Evolutionary conservation across 1,139 yeast species (phyloP).

Genomic region (Pichia sorboxylosa): DNA sequence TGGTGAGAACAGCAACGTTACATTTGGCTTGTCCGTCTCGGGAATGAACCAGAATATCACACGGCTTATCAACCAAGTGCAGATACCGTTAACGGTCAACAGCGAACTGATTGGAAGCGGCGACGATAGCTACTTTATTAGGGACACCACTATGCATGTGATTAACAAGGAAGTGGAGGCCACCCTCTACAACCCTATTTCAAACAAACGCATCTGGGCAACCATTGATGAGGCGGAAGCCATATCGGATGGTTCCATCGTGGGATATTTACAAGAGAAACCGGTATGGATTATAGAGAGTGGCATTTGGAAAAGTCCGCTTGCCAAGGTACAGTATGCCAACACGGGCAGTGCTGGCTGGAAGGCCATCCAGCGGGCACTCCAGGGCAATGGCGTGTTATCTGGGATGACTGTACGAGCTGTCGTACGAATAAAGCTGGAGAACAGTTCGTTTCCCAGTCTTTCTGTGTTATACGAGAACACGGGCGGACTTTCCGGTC

Average conservation of each 20-base stretch:
- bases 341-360: constrained; percentile 32
- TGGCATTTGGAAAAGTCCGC: constrained; percentile 37
- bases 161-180: constrained; percentile 41
- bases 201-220: constrained; percentile 31
- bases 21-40: constrained; percentile 11
- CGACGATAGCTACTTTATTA: constrained; percentile 23
- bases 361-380: constrained; percentile 36
- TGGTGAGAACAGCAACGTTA: constrained; percentile 12
- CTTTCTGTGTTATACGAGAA: constrained; percentile 3
- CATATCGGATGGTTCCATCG: constrained; percentile 30
- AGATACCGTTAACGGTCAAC: constrained; percentile 4
- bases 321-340: constrained; percentile 36
- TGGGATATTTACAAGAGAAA: constrained; percentile 34
- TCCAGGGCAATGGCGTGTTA: constrained; percentile 39
- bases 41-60: constrained; percentile 1
- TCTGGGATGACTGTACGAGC: constrained; percentile 27
- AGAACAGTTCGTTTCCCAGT: constrained; percentile 8
- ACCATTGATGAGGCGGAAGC: constrained; percentile 36
- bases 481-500: constrained; percentile 2
- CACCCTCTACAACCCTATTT: constrained; percentile 39
- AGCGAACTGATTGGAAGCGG: constrained; percentile 3
- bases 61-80: neutral
- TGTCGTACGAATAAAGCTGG: constrained; percentile 29
- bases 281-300: constrained; percentile 34
- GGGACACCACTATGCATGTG: constrained; percentile 39